Evolutionary conservation across 2,329 filamentous ascomycete genomes (phyloP), one percentile per base, ranked within the genome.

Genomic region (Fusarium sp.): DNA sequence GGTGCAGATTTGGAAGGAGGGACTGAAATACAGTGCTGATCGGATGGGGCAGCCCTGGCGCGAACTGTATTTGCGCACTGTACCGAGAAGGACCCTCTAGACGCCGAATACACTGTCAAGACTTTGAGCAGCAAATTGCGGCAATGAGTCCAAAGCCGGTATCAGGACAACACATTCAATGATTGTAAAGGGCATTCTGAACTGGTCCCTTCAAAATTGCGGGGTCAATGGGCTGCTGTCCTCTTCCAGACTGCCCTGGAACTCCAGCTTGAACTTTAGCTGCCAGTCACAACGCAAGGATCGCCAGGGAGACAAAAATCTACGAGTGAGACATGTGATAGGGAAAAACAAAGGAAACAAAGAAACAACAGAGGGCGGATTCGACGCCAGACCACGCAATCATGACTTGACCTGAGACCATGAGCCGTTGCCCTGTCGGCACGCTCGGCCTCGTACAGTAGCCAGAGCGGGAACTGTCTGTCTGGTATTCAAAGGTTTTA

Each of bases 1-100:
- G 54, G 64, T 47, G 43, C 56, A 45, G 60, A 50, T 61, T 69
- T 74, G 68, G 33, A 57, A 57, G 54, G 54, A 68, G 68, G 63
- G 50, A 27, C 25, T 27, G 25, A 69, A 65, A 57, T 65, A 65
- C 60, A 73, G 65, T 69, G 60, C 38, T 25, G 38, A 12, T 57
- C 45, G 17, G 38, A 22, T 60, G 57, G 57, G 47, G 7, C 30
- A 15, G 32, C 10, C 8, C 10, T 20, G 50, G 47, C 27, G 27
- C 40, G 30, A 30, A 40, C 12, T 45, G 25, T 33, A 50, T 12
- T 35, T 37, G 10, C 50, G 33, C 60, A 73, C 71, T 74, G 71
- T 74, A 32, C 52, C 20, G 8, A 57, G 20, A 20, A 37, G 8
- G n/a, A 14, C 15, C 10, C 32, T 35, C 30, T 27, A 58, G 27